Conservation (phyloP, 306 rosid species). For the Glycyrrhiza uralensis region DNA sequence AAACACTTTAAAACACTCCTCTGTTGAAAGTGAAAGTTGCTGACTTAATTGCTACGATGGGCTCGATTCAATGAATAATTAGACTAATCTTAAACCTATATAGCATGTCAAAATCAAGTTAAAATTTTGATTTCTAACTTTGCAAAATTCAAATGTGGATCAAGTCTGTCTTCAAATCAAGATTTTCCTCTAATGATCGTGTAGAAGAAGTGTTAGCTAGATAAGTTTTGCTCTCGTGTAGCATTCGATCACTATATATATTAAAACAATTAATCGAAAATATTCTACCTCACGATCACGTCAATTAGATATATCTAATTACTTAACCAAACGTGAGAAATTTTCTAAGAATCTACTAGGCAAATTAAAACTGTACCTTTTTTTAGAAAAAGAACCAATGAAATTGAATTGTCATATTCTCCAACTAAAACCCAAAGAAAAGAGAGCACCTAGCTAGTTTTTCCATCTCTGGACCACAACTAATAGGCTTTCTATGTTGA, state of each 20-base stretch:
- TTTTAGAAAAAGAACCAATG: conserved; percentile 7
- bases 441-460: background rate
- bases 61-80: background rate
- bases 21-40: conserved; percentile 16
- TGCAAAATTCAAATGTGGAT: background rate
- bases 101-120: background rate
- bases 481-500: background rate
- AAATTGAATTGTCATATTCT: conserved; percentile 20
- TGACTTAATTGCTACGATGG: background rate
- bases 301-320: background rate
- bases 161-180: background rate
- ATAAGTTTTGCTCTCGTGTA: background rate
- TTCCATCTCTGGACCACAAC: conserved; percentile 23
- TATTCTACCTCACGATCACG: background rate
- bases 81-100: background rate
- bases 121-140: background rate
- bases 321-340: background rate
- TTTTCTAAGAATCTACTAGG: background rate
- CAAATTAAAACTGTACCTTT: background rate
- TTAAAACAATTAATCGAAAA: no score
- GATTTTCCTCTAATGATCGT: background rate
- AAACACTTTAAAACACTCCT: background rate
- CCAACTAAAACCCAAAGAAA: background rate
- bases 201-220: background rate
- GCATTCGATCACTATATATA: no score